Base-by-base conservation (phyloP, 1,284 basidiomycete species). In the Malassezia slooffiae region DNA sequence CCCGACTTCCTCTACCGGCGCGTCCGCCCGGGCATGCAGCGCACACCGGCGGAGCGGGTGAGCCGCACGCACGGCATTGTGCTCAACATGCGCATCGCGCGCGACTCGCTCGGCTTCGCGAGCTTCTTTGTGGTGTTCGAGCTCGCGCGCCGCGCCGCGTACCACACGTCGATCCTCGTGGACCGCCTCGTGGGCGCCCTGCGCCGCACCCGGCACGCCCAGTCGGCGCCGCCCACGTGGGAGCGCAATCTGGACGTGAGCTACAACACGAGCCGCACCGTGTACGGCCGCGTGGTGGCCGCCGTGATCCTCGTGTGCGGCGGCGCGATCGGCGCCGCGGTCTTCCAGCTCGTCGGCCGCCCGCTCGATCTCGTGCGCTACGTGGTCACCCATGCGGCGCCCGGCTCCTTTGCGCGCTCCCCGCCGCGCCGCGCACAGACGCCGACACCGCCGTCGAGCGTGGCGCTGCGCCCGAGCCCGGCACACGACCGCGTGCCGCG, bases 51-150 rank as follows among this genome's bases (percentile, higher is more conserved):
- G 21, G 16, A 5, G 15, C 30, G 21, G 26, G 16, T 20, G 24
- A 31, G n/a, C 15, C 35, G 62, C 2, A 54, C 62, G 5, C 62
- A 66, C 31, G 65, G 65, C 3, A 56, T 57, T 2, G 63, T 70
- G 3, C 54, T 72, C 39, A 37, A 52, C 2, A 56, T 73, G 33
- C 62, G 58, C 7, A 47, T 72, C 16, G 51, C 58, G 12, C 62
- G 71, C 28, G 72, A 73, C 47, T 55, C 56, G 5, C 48, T 71
- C 17, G 67, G 65, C 8, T 69, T 69, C 28, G 53, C 69, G 10
- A 45, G 50, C 27, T 73, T 73, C 58, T 73, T 73, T 40, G 52
- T 66, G 35, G 52, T 68, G 33, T 73, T 73, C 43, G 71, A 72
- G 35, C 41, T 62, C 19, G 67, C 69, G 3, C 52, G 72, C 11